Percentiles rank a stretch among this genome's conserved stretches.
These are phyloP conservation scores for Uronychia setigera DNA, from an alignment of 73 alveolate species.

Conservation along the genomic window DNA sequence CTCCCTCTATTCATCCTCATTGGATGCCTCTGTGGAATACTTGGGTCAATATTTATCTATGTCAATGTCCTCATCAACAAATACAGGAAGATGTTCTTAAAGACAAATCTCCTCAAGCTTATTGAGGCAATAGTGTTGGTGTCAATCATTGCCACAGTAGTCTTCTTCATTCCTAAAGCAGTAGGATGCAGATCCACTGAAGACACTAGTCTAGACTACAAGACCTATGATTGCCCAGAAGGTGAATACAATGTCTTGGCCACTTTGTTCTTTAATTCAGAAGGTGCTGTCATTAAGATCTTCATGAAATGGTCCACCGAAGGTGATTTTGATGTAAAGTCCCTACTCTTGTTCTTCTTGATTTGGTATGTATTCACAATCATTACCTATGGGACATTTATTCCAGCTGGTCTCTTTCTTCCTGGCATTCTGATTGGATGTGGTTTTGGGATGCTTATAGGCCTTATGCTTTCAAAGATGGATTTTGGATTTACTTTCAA, in stretches of 20 bases:
- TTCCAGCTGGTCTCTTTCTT: constrained; percentile 77
- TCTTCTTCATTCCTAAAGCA: constrained; percentile 46
- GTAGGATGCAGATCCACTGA: constrained; percentile 20
- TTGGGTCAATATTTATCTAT: constrained; percentile 40
- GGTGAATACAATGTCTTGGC: constrained; percentile 52
- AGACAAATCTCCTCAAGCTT: constrained; percentile 17
- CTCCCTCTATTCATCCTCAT: constrained; percentile 37
- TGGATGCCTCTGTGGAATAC: constrained; percentile 45
- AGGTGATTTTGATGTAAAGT: too few species aligned
- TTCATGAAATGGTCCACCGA: constrained; percentile 22
- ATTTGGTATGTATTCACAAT: constrained; percentile 45
- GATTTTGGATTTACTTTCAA: constrained; percentile 15
- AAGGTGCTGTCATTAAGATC: constrained; percentile 44
- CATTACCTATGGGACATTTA: constrained; percentile 69
- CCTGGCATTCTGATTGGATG: constrained; percentile 66
- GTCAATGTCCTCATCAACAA: constrained; percentile 19
- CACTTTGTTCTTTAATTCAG: constrained; percentile 47
- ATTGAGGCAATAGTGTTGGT: constrained; percentile 31
- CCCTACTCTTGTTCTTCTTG: constrained; percentile 38
- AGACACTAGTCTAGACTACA: constrained; percentile 12
- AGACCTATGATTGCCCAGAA: constrained; percentile 24
- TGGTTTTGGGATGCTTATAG: constrained; percentile 42
- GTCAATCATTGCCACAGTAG: constrained; percentile 28
- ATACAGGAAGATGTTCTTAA: constrained; percentile 32
- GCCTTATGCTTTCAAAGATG: constrained; percentile 26